A percentile compares a stretch with the other conserved stretches of the same genome.
phyloP scores from a whole-genome alignment of 176 grass and related monocot species.

The Oryza brachyantha region DNA sequence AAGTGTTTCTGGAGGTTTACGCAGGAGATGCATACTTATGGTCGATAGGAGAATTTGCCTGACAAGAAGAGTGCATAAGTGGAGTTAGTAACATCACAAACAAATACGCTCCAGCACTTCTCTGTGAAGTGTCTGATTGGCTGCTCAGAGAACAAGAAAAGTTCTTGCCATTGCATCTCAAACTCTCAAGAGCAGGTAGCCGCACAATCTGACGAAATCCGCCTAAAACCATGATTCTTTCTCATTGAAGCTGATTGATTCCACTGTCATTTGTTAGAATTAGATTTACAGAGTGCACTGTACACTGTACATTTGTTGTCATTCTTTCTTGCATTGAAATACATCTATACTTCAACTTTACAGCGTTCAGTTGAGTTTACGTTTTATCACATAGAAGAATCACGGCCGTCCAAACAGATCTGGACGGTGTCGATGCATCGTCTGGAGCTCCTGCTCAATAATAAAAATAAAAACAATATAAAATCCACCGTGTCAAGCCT shows the following conservation, averaged over 20 bases:
- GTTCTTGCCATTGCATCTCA: neutral
- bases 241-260: slow-evolving; percentile 2
- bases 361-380: neutral
- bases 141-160: neutral
- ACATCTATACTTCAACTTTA: neutral
- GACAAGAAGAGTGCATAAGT: neutral
- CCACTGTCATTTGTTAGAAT: neutral
- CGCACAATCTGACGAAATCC: neutral
- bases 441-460: neutral
- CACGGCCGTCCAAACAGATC: neutral
- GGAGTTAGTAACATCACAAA: neutral
- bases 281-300: neutral
- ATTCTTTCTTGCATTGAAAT: slow-evolving; percentile 27
- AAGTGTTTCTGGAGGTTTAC: neutral
- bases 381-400: neutral
- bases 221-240: neutral
- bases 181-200: neutral
- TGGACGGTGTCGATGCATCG: neutral
- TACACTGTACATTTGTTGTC: neutral
- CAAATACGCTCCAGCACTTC: neutral
- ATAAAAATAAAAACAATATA: too few species aligned
- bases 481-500: neutral
- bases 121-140: slow-evolving; percentile 14
- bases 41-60: neutral
- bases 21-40: neutral